These are phyloP conservation scores for Aurantiochytrium sp. DNA, from an alignment of 108 stramenopile genomes.

Conservation along the genomic window DNA sequence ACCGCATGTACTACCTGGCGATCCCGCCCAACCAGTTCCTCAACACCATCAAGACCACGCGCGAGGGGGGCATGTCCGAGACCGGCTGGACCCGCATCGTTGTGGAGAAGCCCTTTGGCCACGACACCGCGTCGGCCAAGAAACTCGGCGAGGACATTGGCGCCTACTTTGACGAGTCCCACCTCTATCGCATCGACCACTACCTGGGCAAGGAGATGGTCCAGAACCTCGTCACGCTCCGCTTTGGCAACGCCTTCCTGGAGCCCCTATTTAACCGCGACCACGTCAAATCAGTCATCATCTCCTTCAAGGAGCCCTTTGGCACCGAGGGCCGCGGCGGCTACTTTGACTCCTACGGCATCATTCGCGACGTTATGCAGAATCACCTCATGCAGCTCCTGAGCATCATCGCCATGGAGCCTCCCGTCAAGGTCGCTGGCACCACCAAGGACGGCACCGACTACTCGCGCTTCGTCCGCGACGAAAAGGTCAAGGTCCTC, in stretches of 20 bases:
- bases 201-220: conserved; percentile 99
- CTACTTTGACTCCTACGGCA: conserved; percentile 77
- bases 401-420: conserved; percentile 51
- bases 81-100: conserved; percentile 84
- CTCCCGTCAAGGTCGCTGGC: conserved; percentile 42
- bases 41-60: conserved; percentile 73
- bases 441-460: conserved; percentile 34
- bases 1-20: conserved; percentile 91
- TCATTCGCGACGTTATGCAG: conserved; percentile 63
- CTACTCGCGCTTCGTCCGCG: conserved; percentile 68
- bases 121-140: conserved; percentile 75
- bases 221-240: conserved; percentile 79
- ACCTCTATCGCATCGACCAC: conserved; percentile 89
- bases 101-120: conserved; percentile 97
- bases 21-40: conserved; percentile 93
- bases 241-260: conserved; percentile 86
- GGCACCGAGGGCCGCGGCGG: conserved; percentile 83
- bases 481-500: conserved; percentile 87
- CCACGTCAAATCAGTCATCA: conserved; percentile 41
- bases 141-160: conserved; percentile 62
- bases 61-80: conserved; percentile 54
- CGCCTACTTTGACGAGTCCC: conserved; percentile 73
- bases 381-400: conserved; percentile 73
- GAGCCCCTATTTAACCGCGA: conserved; percentile 77
- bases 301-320: conserved; percentile 59